phyloP scores from a whole-genome alignment of 2,329 filamentous ascomycete genomes.

The Phaeophleospora eucalypticola region DNA sequence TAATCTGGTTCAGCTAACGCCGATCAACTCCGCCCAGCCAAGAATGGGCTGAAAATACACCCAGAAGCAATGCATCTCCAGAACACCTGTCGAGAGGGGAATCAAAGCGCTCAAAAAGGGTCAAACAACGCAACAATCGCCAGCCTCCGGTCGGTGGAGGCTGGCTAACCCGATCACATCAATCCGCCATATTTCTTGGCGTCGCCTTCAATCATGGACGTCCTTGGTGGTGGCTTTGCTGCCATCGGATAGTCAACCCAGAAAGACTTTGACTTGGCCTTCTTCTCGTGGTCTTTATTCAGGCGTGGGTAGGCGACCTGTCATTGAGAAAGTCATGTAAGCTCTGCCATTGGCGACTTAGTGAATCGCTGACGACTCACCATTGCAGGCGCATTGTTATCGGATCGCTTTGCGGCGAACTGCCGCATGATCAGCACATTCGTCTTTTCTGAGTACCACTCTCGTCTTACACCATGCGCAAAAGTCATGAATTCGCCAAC shows the following conservation, averaged over 20 bases:
- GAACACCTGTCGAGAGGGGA: too few species aligned
- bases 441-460: background rate
- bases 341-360: too few species aligned
- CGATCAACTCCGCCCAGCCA: background rate
- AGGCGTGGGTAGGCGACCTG: conserved; percentile 9
- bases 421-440: background rate
- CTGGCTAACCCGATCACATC: too few species aligned
- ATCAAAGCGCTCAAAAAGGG: too few species aligned
- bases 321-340: background rate
- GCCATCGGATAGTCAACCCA: conserved; percentile 15
- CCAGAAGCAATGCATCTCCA: too few species aligned
- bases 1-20: conserved; percentile 1
- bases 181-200: conserved; percentile 8
- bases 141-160: too few species aligned
- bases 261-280: conserved; percentile 10
- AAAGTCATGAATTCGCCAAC: conserved; percentile 19
- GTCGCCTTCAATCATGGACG: conserved; percentile 5
- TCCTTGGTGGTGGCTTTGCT: conserved; percentile 2
- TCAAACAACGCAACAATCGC: too few species aligned
- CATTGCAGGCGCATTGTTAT: conserved; percentile 10
- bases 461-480: conserved; percentile 3
- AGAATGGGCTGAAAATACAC: background rate
- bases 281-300: conserved; percentile 13
- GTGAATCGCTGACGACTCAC: conserved; percentile 1
- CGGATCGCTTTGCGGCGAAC: conserved; percentile 11